Base-by-base conservation (phyloP, 768 basidiomycete genomes). In the Tulasnella sp. region DNA sequence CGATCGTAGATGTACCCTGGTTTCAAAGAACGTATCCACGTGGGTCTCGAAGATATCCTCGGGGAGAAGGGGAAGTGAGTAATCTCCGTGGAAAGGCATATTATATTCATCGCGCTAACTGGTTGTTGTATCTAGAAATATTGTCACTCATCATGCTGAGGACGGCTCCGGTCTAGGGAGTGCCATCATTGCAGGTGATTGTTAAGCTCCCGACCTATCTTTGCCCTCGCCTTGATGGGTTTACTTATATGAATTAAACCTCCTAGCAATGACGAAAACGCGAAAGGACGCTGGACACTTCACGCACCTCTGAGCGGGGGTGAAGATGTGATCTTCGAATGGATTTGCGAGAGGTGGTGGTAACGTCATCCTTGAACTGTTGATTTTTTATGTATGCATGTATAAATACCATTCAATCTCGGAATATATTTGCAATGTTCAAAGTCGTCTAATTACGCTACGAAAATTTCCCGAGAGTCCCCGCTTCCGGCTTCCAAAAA, bases 161-260 rank as follows among this genome's bases (percentile, higher is more conserved):
- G 90, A 91, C 69, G 88, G 90, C 51, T 90, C 87, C 64, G 95
- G 95, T 65, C 93, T 98, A 27, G 95, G 96, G 13, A 90, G 88
- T 65, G 92, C 93, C 5, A 96, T 98, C 70, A 96, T 99, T 66
- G 95, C 95, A 1, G 82, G 82, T 83, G 48, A 65, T 79, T 47
- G 27, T 34, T 49, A 42, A 29, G 29, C 51, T 23, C 24, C 29
- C 60, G n/a, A 17, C 47, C 30, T 60, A 51, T 56, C 55, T 47
- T 26, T 52, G 56, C n/a, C n/a, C n/a, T n/a, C n/a, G 8, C 51
- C 11, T 29, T n/a, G 26, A 11, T 58, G 48, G 1, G 30, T 54
- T 29, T 24, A 32, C 19, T 52, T 24, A 45, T 34, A 30, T 27
- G n/a, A 51, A 8, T 4, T 29, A 29, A 56, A 30, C 2, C 52